Evolutionary conservation across 306 rosid genomes (phyloP).

Genomic region (Cucurbita maxima): DNA sequence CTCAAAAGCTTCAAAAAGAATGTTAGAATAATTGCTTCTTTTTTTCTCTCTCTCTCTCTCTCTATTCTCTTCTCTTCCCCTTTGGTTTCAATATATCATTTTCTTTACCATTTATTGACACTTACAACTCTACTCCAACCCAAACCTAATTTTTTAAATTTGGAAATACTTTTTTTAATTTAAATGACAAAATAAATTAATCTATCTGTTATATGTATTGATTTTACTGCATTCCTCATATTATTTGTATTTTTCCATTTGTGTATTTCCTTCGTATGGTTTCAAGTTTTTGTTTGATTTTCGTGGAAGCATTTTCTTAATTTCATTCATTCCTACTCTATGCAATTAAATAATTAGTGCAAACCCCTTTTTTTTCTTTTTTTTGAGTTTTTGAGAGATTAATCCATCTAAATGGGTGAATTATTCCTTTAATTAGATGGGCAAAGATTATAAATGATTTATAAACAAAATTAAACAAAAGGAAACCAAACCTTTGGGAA

Average conservation of each 20-base stretch:
- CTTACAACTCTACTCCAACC: not conserved
- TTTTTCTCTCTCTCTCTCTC: not conserved
- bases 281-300: not conserved
- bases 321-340: not conserved
- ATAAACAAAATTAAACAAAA: not conserved
- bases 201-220: no score
- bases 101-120: not conserved
- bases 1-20: constrained; percentile 6
- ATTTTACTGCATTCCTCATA: not conserved
- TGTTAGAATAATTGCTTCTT: constrained; percentile 4
- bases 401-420: no score
- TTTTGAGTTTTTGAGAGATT: no score
- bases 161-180: not conserved
- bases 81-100: no score
- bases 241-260: not conserved
- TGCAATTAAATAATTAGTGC: not conserved
- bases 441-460: no score
- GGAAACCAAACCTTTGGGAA: not conserved
- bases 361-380: not conserved
- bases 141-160: not conserved
- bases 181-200: not conserved
- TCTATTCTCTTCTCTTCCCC: not conserved
- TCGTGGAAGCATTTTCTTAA: not conserved
- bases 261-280: not conserved
- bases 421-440: no score